A percentile compares a stretch with the other conserved stretches of the same genome.
Evolutionary conservation across 352 stramenopile genomes (phyloP).

Genomic region (Phytophthora agathidicida): DNA sequence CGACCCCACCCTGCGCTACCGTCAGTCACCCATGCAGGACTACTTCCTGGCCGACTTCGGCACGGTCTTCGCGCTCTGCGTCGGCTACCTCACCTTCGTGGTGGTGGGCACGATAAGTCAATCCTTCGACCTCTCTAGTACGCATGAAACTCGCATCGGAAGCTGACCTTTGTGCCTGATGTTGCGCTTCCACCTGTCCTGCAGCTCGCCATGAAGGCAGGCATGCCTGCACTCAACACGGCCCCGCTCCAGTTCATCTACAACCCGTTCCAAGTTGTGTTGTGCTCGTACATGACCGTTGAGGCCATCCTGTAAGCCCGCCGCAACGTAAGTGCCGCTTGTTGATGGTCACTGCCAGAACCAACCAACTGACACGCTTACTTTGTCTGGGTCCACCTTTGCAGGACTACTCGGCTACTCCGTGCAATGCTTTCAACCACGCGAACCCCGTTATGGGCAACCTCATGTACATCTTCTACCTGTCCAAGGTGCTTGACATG

Average conservation of each 20-base stretch:
- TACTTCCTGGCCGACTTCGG: conserved; percentile 60
- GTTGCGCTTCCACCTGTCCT: not conserved
- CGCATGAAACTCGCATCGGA: too few species aligned
- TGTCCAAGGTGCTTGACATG: conserved; percentile 97
- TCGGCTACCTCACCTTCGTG: conserved; percentile 72
- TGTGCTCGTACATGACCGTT: conserved; percentile 97
- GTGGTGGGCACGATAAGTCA: conserved; percentile 60
- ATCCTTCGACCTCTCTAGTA: too few species aligned
- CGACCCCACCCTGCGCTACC: conserved; percentile 48
- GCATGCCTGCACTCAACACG: conserved; percentile 78
- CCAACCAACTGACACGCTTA: conserved; percentile 1
- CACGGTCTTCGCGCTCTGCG: conserved; percentile 57
- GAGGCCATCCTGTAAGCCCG: conserved; percentile 93
- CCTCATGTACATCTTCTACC: conserved; percentile 98
- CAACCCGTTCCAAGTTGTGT: conserved; percentile 96
- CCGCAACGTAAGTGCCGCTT: conserved; percentile 62
- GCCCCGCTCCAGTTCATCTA: conserved; percentile 94
- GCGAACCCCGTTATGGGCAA: conserved; percentile 93
- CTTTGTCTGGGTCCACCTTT: conserved; percentile 3
- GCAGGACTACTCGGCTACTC: conserved; percentile 85
- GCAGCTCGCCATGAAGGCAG: conserved; percentile 75
- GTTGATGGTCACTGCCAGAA: not conserved
- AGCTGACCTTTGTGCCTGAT: conserved; percentile 2
- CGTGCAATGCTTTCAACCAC: conserved; percentile 92
- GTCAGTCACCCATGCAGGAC: conserved; percentile 47